Percentiles rank a stretch among this genome's conserved stretches.
Evolutionary conservation across 2,329 filamentous ascomycete species (phyloP).

Genomic region (Dactylellina drechsleri): DNA sequence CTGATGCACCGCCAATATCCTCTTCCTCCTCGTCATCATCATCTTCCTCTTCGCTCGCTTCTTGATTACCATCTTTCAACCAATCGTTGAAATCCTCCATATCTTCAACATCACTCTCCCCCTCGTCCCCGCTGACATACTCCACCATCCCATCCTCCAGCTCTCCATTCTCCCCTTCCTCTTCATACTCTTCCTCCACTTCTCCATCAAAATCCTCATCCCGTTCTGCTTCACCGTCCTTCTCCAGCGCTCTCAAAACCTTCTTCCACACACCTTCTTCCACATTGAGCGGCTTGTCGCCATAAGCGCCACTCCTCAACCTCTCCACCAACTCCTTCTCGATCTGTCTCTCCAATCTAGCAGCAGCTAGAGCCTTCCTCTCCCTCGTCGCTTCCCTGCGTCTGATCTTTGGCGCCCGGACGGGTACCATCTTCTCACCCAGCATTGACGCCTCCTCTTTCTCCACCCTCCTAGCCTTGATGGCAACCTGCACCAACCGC

Average conservation of each 20-base stretch:
- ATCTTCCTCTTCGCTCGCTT: slow-evolving; percentile 62
- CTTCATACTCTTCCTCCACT: slow-evolving; percentile 79
- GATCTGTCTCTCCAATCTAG: slow-evolving; percentile 94
- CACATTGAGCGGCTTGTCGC: slow-evolving; percentile 92
- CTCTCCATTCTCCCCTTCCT: slow-evolving; percentile 74
- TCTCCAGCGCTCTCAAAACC: slow-evolving; percentile 89
- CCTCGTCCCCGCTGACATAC: slow-evolving; percentile 91
- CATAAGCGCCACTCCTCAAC: slow-evolving; percentile 90
- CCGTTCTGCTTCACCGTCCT: slow-evolving; percentile 80
- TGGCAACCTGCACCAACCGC: slow-evolving; percentile 88
- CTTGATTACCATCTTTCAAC: slow-evolving; percentile 75
- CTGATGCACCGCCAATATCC: slow-evolving; percentile 36
- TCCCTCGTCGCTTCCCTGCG: slow-evolving; percentile 79
- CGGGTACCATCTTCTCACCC: slow-evolving; percentile 87
- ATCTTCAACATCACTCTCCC: slow-evolving; percentile 77
- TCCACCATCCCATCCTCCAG: slow-evolving; percentile 78
- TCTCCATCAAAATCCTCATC: slow-evolving; percentile 92
- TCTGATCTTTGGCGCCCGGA: slow-evolving; percentile 88
- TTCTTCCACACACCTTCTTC: slow-evolving; percentile 97
- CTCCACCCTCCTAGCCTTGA: slow-evolving; percentile 74
- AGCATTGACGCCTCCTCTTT: slow-evolving; percentile 84
- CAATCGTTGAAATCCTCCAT: slow-evolving; percentile 88
- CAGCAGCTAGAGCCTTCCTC: slow-evolving; percentile 80
- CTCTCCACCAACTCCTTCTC: slow-evolving; percentile 94
- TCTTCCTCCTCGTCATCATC: slow-evolving; percentile 33